phyloP scores from a whole-genome alignment of 345 rosid genomes.

The Nasturtium officinale region DNA sequence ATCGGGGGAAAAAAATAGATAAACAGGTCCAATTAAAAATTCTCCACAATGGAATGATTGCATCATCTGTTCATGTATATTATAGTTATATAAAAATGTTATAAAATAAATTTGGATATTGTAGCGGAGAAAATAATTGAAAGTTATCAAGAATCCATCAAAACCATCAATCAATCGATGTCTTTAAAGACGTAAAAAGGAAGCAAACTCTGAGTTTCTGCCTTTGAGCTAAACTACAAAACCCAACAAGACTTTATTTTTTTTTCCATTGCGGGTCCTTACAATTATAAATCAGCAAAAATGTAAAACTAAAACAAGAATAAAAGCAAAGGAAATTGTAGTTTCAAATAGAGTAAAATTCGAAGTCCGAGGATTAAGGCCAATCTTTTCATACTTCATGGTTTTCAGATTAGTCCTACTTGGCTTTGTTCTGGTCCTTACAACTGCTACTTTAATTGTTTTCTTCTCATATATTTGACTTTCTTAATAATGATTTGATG shows the following conservation, averaged over 20 bases:
- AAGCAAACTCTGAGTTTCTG: slow-evolving; percentile 53
- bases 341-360: background rate
- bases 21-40: background rate
- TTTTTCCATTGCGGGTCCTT: slow-evolving; percentile 40
- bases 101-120: slow-evolving; percentile 2
- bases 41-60: background rate
- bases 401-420: background rate
- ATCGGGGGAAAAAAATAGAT: background rate
- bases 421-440: background rate
- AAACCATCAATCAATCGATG: slow-evolving; percentile 48
- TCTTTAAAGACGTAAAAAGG: slow-evolving; percentile 58
- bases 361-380: background rate
- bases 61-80: slow-evolving; percentile 1
- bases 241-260: slow-evolving; percentile 23
- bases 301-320: background rate
- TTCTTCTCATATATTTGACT: background rate
- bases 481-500: background rate
- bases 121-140: slow-evolving; percentile 36
- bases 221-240: slow-evolving; percentile 35
- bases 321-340: background rate
- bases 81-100: background rate
- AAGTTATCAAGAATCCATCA: slow-evolving; percentile 48
- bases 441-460: background rate
- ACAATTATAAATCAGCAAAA: background rate
- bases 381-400: background rate